Evolutionary conservation across 495 filamentous ascomycete species (phyloP).

Genomic region (Penicillium pancosmium): DNA sequence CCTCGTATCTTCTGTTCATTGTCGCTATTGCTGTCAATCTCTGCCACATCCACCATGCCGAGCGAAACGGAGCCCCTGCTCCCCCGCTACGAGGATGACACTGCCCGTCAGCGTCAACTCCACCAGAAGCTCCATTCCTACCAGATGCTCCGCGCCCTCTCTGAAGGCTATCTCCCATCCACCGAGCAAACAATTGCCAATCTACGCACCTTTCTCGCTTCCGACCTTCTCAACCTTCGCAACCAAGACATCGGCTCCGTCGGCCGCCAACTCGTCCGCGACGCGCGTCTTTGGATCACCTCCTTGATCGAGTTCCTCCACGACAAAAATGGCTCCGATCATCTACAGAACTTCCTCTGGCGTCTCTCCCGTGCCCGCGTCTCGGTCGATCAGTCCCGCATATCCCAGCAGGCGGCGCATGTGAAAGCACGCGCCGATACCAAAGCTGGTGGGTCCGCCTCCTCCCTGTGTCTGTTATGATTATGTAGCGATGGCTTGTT

Average conservation of each 20-base stretch:
- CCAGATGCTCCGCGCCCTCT: conserved; percentile 84
- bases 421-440: conserved; percentile 76
- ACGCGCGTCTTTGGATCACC: conserved; percentile 69
- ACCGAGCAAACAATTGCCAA: conserved; percentile 84
- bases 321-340: conserved; percentile 82
- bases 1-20: no score
- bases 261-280: conserved; percentile 71
- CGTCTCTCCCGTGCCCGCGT: conserved; percentile 72
- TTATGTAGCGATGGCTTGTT: not conserved
- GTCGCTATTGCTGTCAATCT: not conserved
- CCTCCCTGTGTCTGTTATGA: not conserved
- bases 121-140: conserved; percentile 90
- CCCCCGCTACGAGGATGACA: conserved; percentile 83
- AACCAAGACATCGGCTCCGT: conserved; percentile 76
- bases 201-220: conserved; percentile 75
- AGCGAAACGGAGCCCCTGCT: conserved; percentile 76
- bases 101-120: conserved; percentile 70
- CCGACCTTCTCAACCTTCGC: conserved; percentile 76
- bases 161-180: conserved; percentile 87
- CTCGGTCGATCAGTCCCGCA: conserved; percentile 66
- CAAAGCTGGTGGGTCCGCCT: conserved; percentile 63
- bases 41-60: conserved; percentile 41
- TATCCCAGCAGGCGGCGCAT: conserved; percentile 62
- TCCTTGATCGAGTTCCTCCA: conserved; percentile 75
- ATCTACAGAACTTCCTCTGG: conserved; percentile 92